Evolutionary conservation across 371 early-diverging fungal species (phyloP), one percentile per base, ranked within the genome.

Genomic region (Lichtheimia corymbifera): DNA sequence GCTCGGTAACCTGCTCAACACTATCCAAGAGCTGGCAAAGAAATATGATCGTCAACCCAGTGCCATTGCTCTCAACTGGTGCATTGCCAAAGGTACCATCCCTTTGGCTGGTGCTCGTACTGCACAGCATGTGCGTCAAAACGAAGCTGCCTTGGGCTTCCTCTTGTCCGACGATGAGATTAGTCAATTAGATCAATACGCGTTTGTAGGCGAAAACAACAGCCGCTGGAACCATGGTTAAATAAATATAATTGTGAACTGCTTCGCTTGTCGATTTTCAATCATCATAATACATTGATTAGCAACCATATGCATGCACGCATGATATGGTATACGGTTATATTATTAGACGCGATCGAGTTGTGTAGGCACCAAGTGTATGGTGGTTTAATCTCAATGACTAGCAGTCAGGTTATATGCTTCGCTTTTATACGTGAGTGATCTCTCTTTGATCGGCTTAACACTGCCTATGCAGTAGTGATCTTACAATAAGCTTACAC

Each of bases 81-180:
- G 77, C 35, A 83, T 84, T 62, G 66, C 71, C 14, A 77, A 82
- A 53, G 85, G 85, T 14, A 74, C 83, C 0, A 80, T 85, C 43
- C 85, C 85, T 17, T 55, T 85, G 15, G 82, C 77, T 50, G 85
- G 85, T 11, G 83, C 83, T 3, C 59, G 81, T 52, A 85, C 79
- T 24, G 73, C 77, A 1, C 66, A 72, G 2, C 85, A 85, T 50
- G 82, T 81, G 1, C 62, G 62, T n/a, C 81, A 80, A 45, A 84
- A 84, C 41, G 71, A 62, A 9, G 49, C 67, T 40, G 77, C 80
- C 2, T 66, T 85, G 24, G 77, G 74, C n/a, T 85, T 84, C 70
- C 54, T 74, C 3, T 70, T 85, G 27, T 70, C 82, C 1, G 66
- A 74, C 9, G 71, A 76, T 4, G 83, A 85, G 17, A 59, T 85